phyloP scores from a whole-genome alignment of 306 rosid genomes.

The Datisca glomerata region DNA sequence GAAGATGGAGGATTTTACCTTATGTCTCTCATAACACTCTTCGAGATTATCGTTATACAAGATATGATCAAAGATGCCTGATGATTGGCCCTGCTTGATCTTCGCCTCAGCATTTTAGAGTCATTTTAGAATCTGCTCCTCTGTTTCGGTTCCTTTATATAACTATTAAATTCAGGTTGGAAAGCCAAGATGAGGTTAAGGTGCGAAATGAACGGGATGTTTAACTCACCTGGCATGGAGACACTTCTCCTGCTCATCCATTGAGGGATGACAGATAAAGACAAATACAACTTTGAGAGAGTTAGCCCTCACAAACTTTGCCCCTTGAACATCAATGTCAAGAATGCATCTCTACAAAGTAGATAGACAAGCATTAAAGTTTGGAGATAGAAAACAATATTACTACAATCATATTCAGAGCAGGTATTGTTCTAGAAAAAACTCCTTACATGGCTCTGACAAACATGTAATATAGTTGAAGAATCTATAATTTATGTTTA shows the following conservation, averaged over 20 bases:
- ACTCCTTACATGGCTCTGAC: too few relatives aligned
- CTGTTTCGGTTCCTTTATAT: conserved; percentile 79
- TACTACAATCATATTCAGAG: too few relatives aligned
- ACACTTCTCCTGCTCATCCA: conserved; percentile 85
- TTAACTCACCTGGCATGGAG: conserved; percentile 73
- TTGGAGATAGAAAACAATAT: conserved; percentile 11
- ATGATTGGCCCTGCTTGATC: conserved; percentile 66
- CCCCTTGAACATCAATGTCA: conserved; percentile 98
- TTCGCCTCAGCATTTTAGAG: conserved; percentile 69
- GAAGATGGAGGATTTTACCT: conserved; percentile 30
- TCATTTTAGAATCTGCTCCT: conserved; percentile 79
- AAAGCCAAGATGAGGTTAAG: conserved; percentile 11
- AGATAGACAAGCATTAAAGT: conserved; percentile 9
- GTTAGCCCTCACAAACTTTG: conserved; percentile 65
- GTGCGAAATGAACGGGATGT: conserved; percentile 7
- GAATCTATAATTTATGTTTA: too few relatives aligned
- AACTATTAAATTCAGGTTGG: conserved; percentile 9
- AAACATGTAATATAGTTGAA: too few relatives aligned
- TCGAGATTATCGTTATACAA: conserved; percentile 69
- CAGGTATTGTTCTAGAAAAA: too few relatives aligned
- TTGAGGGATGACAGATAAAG: conserved; percentile 74
- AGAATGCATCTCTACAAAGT: conserved; percentile 75
- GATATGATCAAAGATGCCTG: conserved; percentile 53
- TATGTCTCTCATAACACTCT: conserved; percentile 49
- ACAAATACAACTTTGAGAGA: conserved; percentile 72